Percentiles rank a stretch among this genome's conserved stretches.
Evolutionary conservation across 331 rosid genomes (phyloP).

Genomic region (Malus hybrid): DNA sequence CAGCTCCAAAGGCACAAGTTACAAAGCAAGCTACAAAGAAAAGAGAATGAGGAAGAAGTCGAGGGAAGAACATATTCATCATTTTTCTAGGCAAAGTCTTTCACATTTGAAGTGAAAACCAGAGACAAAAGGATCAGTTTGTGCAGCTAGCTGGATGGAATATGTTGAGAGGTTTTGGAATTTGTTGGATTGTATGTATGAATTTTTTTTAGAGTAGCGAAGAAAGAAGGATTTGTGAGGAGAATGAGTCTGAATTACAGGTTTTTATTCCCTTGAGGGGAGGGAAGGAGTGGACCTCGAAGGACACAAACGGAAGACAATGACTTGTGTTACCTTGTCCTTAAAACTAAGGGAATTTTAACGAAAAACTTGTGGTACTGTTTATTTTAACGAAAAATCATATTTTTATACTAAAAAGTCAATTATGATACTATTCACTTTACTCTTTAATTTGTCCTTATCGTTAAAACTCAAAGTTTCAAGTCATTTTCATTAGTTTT

Average conservation of each 20-base stretch:
- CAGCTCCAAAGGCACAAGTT: conserved; percentile 24
- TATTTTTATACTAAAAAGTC: no score
- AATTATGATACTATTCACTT: no score
- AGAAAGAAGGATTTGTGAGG: no score
- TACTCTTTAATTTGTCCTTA: no score
- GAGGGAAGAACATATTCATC: neutral
- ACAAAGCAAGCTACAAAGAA: neutral
- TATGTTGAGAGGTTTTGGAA: neutral
- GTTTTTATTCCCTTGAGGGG: neutral
- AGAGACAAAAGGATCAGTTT: neutral
- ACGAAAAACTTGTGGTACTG: no score
- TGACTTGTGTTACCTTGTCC: no score
- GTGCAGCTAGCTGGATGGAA: neutral
- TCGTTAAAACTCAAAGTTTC: no score
- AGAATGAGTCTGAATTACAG: no score
- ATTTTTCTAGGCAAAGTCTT: neutral
- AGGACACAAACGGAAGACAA: neutral
- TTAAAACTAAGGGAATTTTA: no score
- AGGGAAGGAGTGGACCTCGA: neutral
- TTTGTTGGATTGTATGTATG: neutral
- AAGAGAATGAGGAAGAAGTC: neutral
- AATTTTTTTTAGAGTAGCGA: neutral
- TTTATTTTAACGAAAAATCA: no score
- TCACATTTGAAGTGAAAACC: neutral
- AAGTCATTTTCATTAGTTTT: neutral